These are phyloP conservation scores for Rhododendron henanense DNA, from an alignment of 148 eudicot species.

Conservation along the genomic window DNA sequence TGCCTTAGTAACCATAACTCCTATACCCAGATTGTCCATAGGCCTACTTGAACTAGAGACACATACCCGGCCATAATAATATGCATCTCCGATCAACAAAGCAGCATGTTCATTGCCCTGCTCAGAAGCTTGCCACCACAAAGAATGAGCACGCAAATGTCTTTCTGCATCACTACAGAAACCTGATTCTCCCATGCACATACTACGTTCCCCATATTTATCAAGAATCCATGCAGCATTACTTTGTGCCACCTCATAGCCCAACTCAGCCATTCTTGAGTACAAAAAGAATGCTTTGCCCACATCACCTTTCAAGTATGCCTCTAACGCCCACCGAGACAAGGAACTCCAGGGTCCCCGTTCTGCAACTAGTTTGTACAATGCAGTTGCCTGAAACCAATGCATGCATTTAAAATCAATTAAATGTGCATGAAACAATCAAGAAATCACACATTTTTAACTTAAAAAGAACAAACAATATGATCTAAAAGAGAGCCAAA, in stretches of 20 bases:
- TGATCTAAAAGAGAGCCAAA: conserved; percentile 5
- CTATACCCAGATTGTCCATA: not conserved
- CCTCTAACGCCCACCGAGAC: conserved; percentile 93
- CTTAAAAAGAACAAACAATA: not conserved
- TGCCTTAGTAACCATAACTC: not conserved
- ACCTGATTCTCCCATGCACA: conserved; percentile 94
- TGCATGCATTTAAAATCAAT: not conserved
- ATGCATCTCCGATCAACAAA: conserved; percentile 94
- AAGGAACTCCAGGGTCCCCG: conserved; percentile 98
- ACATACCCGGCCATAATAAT: conserved; percentile 91
- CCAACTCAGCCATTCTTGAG: conserved; percentile 95
- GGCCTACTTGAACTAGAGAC: conserved; percentile 6
- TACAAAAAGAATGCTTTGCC: conserved; percentile 81
- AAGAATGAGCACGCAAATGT: conserved; percentile 77
- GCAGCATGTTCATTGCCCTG: conserved; percentile 99
- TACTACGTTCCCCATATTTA: conserved; percentile 69
- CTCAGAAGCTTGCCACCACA: conserved; percentile 99
- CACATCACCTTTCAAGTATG: conserved; percentile 90
- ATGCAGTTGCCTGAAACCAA: conserved; percentile 65
- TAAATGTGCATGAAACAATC: not conserved
- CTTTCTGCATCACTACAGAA: conserved; percentile 77
- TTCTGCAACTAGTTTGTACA: conserved; percentile 95
- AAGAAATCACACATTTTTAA: not conserved
- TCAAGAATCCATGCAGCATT: conserved; percentile 99
- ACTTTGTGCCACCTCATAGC: conserved; percentile 98